These are phyloP conservation scores for Centella asiatica DNA, from an alignment of 129 eudicot species.

Conservation along the genomic window DNA sequence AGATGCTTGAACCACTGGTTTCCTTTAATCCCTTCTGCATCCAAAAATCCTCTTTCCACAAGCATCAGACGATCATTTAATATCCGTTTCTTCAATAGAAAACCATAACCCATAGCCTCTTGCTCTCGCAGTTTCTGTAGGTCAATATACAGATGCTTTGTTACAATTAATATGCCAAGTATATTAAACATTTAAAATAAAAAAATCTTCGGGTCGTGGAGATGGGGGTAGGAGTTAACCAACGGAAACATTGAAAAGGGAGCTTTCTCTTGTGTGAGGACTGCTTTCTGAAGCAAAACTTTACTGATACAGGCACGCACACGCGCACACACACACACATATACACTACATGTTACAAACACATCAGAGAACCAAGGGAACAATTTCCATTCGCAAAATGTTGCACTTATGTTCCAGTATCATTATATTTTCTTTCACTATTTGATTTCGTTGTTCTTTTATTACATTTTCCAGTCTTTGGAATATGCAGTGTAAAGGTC, in stretches of 20 bases:
- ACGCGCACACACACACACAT: too few species aligned
- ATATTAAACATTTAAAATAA: too few species aligned
- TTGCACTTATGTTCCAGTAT: neutral
- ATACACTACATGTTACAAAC: too few species aligned
- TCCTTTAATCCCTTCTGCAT: constrained; percentile 60
- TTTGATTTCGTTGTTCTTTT: neutral
- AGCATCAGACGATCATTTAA: constrained; percentile 78
- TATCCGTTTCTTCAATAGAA: constrained; percentile 42
- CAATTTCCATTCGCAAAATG: neutral
- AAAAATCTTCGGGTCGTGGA: too few species aligned
- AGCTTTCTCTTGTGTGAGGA: too few species aligned
- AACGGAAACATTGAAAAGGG: too few species aligned
- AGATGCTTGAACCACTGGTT: constrained; percentile 85
- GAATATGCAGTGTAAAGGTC: neutral
- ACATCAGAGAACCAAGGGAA: too few species aligned
- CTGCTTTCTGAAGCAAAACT: neutral
- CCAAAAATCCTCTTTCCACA: constrained; percentile 91
- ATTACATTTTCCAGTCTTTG: neutral
- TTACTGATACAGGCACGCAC: neutral
- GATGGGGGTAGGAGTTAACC: too few species aligned
- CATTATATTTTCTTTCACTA: too few species aligned
- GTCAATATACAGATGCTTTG: constrained; percentile 4
- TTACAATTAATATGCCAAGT: neutral
- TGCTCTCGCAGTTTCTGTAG: constrained; percentile 50
- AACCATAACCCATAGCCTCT: constrained; percentile 19